Evolutionary conservation across 2,329 filamentous ascomycete species (phyloP).

Genomic region (Ascochyta pisi): DNA sequence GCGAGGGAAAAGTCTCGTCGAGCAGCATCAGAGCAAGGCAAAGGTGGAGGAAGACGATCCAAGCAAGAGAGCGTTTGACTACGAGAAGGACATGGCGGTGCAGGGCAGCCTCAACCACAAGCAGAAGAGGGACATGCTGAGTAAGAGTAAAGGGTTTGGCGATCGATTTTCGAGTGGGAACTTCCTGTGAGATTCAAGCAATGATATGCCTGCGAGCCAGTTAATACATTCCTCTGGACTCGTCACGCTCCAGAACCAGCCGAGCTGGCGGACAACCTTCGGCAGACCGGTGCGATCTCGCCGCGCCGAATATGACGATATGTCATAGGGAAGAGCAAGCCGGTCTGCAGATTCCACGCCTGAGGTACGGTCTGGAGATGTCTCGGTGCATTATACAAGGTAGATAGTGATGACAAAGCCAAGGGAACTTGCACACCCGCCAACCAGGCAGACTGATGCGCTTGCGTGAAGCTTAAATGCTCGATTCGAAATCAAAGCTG

Average conservation of each 20-base stretch:
- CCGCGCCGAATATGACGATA: no score
- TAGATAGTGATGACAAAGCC: background rate
- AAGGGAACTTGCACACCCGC: no score
- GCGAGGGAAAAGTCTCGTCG: conserved; percentile 54
- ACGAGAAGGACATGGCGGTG: conserved; percentile 90
- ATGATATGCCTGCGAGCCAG: background rate
- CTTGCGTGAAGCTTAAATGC: no score
- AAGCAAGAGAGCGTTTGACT: conserved; percentile 85
- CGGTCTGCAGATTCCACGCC: no score
- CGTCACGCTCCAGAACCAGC: no score
- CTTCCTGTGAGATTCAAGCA: conserved; percentile 54
- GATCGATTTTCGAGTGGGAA: conserved; percentile 79
- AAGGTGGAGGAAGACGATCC: conserved; percentile 85
- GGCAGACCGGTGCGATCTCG: no score
- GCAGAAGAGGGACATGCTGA: conserved; percentile 79
- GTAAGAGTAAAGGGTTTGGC: conserved; percentile 80
- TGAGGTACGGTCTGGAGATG: background rate
- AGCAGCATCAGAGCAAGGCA: conserved; percentile 56
- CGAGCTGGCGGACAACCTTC: no score
- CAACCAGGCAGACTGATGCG: background rate
- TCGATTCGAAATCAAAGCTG: no score
- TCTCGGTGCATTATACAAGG: background rate
- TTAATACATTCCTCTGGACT: no score
- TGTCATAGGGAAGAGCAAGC: no score
- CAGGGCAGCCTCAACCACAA: conserved; percentile 73